Evolutionary conservation across 495 filamentous ascomycete genomes (phyloP), one percentile per base, ranked within the genome.

Genomic region (Trichoderma reesei): DNA sequence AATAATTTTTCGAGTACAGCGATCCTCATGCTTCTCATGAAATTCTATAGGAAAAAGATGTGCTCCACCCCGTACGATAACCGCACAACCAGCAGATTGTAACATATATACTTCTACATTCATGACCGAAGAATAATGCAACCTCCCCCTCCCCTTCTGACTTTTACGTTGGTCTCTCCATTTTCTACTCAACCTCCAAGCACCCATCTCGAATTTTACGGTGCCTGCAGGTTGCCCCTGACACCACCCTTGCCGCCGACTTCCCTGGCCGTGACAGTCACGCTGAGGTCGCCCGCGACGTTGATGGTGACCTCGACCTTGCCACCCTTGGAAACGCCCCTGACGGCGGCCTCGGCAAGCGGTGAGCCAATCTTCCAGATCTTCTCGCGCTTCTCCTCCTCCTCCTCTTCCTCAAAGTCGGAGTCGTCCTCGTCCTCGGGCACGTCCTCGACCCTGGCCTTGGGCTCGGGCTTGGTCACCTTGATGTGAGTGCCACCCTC

Each of bases 281-380:
- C 80, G 64, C 79, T 79, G 60, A 96, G 76, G 73, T 97, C 92
- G 18, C 82, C 82, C 48, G 81, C 84, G 64, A 97, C 89, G 69
- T 91, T 92, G 65, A 98, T 82, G 72, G 88, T 93, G 59, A 98
- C 86, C 82, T 98, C 94, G 66, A 98, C 86, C 80, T 94, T 96
- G 67, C 83, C 82, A 42, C 90, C 90, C 80, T 92, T 92, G 85
- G 90, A 91, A 64, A 92, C 85, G 64, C 81, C 89, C 75, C 82
- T 87, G 69, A 98, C 74, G 38, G 86, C 88, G 11, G 90, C 89
- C 79, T 98, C 94, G 59, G 91, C 92, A 60, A 98, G 84, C 61
- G 90, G 81, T 65, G 80, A 86, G 64, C 89, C 89, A 38, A 91
- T 84, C 79, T 93, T 95, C 89, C 91, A 96, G n/a, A 93, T 82